Evolutionary conservation across 202 grass and related monocot genomes (phyloP).

Genomic region (Zizania palustris): DNA sequence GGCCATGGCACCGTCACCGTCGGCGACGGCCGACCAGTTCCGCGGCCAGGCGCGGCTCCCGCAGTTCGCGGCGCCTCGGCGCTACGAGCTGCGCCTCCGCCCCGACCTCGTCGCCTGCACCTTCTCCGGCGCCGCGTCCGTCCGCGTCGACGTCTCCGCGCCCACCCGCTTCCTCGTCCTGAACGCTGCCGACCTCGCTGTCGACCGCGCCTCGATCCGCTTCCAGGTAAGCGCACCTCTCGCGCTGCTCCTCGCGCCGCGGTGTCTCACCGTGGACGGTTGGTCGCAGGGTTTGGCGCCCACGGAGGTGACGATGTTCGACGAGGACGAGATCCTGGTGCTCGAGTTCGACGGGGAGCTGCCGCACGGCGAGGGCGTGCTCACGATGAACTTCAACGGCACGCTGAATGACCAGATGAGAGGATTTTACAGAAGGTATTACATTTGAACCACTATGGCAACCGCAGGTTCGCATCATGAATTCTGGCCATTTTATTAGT

Average conservation of each 20-base stretch:
- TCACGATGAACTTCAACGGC: conserved; percentile 64
- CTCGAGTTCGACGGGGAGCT: conserved; percentile 54
- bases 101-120: conserved; percentile 59
- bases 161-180: conserved; percentile 78
- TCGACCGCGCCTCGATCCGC: conserved; percentile 53
- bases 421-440: conserved; percentile 78
- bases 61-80: conserved; percentile 53
- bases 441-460: background rate
- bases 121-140: conserved; percentile 56
- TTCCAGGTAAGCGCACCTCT: conserved; percentile 28
- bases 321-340: conserved; percentile 66
- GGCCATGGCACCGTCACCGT: background rate
- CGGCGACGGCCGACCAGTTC: conserved; percentile 40
- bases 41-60: conserved; percentile 59
- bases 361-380: conserved; percentile 51
- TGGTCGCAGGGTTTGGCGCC: conserved; percentile 48
- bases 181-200: conserved; percentile 63
- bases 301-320: conserved; percentile 32
- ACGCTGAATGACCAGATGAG: conserved; percentile 73
- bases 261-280: background rate
- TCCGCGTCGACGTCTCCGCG: conserved; percentile 52
- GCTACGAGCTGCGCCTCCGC: conserved; percentile 58
- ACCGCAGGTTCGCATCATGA: background rate
- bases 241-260: background rate
- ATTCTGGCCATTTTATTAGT: background rate